Percentiles rank a stretch among this genome's conserved stretches.
Conservation (phyloP, 371 early-diverging fungal genomes). For the Mucor lusitanicus region DNA sequence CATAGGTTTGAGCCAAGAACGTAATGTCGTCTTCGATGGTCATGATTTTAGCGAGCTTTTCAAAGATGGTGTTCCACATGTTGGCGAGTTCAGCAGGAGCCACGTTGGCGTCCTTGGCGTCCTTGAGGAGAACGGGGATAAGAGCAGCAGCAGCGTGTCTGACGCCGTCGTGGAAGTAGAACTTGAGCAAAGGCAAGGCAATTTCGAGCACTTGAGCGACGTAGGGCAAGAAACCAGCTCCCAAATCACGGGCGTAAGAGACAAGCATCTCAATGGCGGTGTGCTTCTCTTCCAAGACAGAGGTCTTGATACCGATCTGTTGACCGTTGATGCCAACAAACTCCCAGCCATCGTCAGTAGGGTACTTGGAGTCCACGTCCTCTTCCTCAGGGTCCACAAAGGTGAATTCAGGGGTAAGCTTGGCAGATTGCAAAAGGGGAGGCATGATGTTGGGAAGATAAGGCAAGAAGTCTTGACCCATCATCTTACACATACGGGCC, state of each 20-base stretch:
- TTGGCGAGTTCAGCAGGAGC: constrained; percentile 42
- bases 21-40: constrained; percentile 75
- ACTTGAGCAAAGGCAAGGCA: constrained; percentile 87
- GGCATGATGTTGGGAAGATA: constrained; percentile 92
- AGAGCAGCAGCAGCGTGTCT: constrained; percentile 84
- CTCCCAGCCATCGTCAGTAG: constrained; percentile 96
- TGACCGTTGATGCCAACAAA: constrained; percentile 87
- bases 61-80: constrained; percentile 69
- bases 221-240: constrained; percentile 85
- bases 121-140: constrained; percentile 79
- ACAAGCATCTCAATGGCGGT: constrained; percentile 97
- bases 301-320: constrained; percentile 94
- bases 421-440: constrained; percentile 84
- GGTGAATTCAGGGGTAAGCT: constrained; percentile 91
- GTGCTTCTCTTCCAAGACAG: constrained; percentile 94
- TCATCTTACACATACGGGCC: constrained; percentile 95
- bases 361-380: constrained; percentile 81
- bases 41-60: constrained; percentile 72
- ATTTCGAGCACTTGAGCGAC: constrained; percentile 80
- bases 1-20: constrained; percentile 76
- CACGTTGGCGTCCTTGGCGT: constrained; percentile 58
- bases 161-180: constrained; percentile 97
- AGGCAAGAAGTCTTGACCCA: constrained; percentile 93
- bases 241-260: constrained; percentile 91
- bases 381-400: constrained; percentile 84